phyloP scores from a whole-genome alignment of 2,329 filamentous ascomycete genomes.

The Trichoderma afroharzianum region DNA sequence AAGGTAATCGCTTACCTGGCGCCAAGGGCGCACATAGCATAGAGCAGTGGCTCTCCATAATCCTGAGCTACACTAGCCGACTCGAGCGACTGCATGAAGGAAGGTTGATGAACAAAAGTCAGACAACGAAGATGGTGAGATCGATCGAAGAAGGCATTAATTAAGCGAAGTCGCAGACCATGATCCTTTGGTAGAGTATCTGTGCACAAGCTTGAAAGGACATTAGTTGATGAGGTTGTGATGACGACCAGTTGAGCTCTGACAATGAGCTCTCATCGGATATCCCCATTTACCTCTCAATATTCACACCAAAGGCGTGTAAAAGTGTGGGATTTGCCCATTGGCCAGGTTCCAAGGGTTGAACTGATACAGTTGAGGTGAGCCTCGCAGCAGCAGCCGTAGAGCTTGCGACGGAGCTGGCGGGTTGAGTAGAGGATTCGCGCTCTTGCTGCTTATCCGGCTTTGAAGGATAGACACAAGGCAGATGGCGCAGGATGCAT shows the following conservation, averaged over 20 bases:
- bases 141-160: constrained; percentile 23
- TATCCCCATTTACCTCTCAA: constrained; percentile 6
- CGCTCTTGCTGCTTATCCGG: constrained; percentile 15
- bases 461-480: constrained; percentile 22
- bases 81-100: constrained; percentile 26
- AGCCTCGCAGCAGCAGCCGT: background rate
- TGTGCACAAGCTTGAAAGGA: constrained; percentile 16
- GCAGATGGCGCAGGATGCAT: constrained; percentile 23
- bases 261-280: background rate
- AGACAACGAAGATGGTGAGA: constrained; percentile 25
- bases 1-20: constrained; percentile 20
- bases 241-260: background rate
- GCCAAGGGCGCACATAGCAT: constrained; percentile 26
- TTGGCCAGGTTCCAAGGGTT: background rate
- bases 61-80: constrained; percentile 22
- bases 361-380: background rate
- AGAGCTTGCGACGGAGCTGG: constrained; percentile 14
- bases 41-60: constrained; percentile 25
- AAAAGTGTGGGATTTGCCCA: background rate
- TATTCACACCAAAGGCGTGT: constrained; percentile 9
- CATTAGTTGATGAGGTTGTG: background rate
- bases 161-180: constrained; percentile 16
- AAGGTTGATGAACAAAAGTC: constrained; percentile 24
- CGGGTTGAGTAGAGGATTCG: constrained; percentile 9
- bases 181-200: constrained; percentile 21